phyloP scores from a whole-genome alignment of 2,329 filamentous ascomycete genomes.

The Tolypocladium tropicale region DNA sequence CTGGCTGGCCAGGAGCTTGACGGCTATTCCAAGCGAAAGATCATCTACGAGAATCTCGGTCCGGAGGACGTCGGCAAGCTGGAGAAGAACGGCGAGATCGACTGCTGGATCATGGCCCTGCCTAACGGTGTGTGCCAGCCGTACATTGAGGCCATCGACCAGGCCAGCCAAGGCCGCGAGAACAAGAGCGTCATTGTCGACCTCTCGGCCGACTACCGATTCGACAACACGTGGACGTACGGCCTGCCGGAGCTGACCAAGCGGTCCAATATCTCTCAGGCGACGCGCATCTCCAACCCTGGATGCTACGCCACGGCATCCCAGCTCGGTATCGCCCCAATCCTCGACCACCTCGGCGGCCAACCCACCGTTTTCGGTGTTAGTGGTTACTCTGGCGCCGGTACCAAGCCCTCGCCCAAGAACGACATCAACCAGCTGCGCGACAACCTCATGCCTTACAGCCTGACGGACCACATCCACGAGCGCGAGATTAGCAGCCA shows the following conservation, averaged over 20 bases:
- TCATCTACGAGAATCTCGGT: conserved; percentile 84
- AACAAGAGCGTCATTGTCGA: conserved; percentile 74
- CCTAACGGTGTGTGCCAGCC: conserved; percentile 93
- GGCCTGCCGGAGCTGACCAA: conserved; percentile 79
- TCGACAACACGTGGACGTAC: conserved; percentile 73
- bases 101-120: conserved; percentile 96
- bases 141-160: conserved; percentile 79
- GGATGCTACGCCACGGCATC: conserved; percentile 93
- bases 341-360: conserved; percentile 66
- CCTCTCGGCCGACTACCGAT: conserved; percentile 93
- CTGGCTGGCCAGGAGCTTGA: conserved; percentile 76
- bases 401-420: conserved; percentile 88
- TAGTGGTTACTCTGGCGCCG: conserved; percentile 69
- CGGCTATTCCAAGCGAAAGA: conserved; percentile 83
- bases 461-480: conserved; percentile 76
- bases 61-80: conserved; percentile 80
- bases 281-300: conserved; percentile 81
- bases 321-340: conserved; percentile 77
- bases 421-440: conserved; percentile 78
- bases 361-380: conserved; percentile 82
- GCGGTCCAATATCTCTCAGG: conserved; percentile 63
- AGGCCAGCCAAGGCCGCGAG: conserved; percentile 43
- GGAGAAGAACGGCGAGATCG: conserved; percentile 74
- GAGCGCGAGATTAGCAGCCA: conserved; percentile 81
- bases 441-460: conserved; percentile 83